Evolutionary conservation across 768 basidiomycete genomes (phyloP).

Genomic region (Coprinellus aureogranulatus): DNA sequence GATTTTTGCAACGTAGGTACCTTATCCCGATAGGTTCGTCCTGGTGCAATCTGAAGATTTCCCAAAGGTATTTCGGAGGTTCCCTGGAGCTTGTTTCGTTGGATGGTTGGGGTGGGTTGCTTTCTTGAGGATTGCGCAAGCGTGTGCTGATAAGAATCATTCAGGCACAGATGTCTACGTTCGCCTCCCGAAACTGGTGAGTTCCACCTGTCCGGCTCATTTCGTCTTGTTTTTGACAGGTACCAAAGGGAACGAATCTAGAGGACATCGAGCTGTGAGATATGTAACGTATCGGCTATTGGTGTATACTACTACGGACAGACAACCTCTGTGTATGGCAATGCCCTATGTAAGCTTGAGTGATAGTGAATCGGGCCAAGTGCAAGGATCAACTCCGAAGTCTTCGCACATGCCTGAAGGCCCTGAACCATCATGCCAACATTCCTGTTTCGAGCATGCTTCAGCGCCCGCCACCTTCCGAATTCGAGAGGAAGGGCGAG

Average conservation of each 20-base stretch:
- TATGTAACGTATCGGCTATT: not conserved
- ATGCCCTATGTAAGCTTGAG: constrained; percentile 5
- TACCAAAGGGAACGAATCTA: constrained; percentile 70
- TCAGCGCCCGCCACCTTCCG: constrained; percentile 10
- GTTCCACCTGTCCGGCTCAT: constrained; percentile 20
- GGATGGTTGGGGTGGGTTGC: constrained; percentile 75
- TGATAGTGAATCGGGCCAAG: not conserved
- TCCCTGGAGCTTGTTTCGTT: constrained; percentile 74
- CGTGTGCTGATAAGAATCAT: not conserved
- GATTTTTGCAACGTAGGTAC: constrained; percentile 74
- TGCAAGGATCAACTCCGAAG: not conserved
- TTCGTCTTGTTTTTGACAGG: not conserved
- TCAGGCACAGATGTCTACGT: constrained; percentile 84
- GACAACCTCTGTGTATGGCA: not conserved
- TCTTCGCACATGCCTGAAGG: not conserved
- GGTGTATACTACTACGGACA: not conserved
- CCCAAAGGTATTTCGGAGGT: constrained; percentile 74
- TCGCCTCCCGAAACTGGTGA: constrained; percentile 75
- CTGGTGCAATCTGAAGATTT: too few species aligned
- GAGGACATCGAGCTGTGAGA: constrained; percentile 77
- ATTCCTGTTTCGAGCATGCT: not conserved
- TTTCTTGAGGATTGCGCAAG: not conserved
- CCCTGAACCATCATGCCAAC: not conserved
- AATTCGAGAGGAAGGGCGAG: not conserved
- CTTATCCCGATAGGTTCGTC: not conserved